phyloP scores from a whole-genome alignment of 768 basidiomycete genomes.

The Antrodiella citrinella region DNA sequence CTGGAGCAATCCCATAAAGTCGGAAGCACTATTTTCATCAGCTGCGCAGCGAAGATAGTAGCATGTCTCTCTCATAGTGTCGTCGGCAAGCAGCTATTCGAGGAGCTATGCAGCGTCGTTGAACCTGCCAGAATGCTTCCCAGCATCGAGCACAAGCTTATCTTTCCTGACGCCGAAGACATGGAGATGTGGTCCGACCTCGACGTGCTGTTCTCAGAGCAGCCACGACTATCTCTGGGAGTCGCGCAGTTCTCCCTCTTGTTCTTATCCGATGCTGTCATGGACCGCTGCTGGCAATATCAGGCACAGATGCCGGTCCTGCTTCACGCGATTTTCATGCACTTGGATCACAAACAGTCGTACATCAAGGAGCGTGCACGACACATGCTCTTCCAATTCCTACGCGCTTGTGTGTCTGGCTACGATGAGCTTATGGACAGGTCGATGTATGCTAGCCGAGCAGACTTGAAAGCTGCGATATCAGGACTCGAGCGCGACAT shows the following conservation, averaged over 20 bases:
- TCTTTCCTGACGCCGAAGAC: constrained; percentile 52
- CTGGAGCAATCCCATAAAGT: constrained; percentile 84
- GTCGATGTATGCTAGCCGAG: constrained; percentile 36
- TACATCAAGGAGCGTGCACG: constrained; percentile 67
- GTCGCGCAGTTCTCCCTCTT: constrained; percentile 86
- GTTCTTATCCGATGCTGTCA: constrained; percentile 68
- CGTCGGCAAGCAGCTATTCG: constrained; percentile 65
- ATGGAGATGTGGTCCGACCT: constrained; percentile 76
- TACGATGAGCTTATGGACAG: constrained; percentile 68
- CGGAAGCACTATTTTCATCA: constrained; percentile 68
- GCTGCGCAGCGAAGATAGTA: constrained; percentile 72
- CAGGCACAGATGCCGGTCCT: constrained; percentile 62
- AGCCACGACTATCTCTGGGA: constrained; percentile 63
- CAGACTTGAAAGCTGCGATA: constrained; percentile 43
- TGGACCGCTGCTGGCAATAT: constrained; percentile 73
- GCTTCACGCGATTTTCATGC: constrained; percentile 73
- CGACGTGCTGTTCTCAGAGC: constrained; percentile 64
- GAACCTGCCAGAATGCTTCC: constrained; percentile 82
- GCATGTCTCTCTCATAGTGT: constrained; percentile 76
- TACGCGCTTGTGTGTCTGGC: constrained; percentile 75
- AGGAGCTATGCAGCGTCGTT: constrained; percentile 78
- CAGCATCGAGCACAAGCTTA: constrained; percentile 62
- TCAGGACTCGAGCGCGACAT: constrained; percentile 50
- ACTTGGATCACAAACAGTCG: constrained; percentile 68
- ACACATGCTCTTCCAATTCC: constrained; percentile 75